phyloP scores from a whole-genome alignment of 768 basidiomycete genomes.

The Suillus weaverae region DNA sequence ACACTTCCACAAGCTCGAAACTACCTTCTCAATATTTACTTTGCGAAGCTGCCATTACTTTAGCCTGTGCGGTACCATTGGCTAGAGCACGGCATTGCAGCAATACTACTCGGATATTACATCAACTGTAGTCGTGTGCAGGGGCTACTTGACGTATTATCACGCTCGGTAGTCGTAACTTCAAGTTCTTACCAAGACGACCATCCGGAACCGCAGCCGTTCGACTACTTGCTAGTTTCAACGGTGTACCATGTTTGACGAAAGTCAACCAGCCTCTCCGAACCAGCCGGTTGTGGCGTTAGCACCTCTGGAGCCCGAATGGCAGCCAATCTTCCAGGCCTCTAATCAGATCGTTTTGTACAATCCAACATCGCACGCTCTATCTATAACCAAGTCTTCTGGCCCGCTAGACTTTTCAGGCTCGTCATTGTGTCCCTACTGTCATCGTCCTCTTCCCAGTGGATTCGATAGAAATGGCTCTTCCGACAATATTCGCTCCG shows the following conservation, averaged over 20 bases:
- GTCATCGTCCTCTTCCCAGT: slow-evolving; percentile 58
- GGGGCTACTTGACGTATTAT: neutral
- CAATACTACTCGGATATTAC: neutral
- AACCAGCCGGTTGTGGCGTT: slow-evolving; percentile 31
- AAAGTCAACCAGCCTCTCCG: slow-evolving; percentile 33
- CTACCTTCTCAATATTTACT: neutral
- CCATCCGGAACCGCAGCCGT: neutral
- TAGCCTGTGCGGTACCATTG: neutral
- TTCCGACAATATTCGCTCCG: slow-evolving; percentile 32
- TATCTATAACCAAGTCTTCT: slow-evolving; percentile 55
- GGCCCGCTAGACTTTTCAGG: slow-evolving; percentile 23
- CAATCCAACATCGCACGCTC: slow-evolving; percentile 81
- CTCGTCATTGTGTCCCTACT: slow-evolving; percentile 64
- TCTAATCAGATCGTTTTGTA: slow-evolving; percentile 87
- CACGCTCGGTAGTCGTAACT: neutral
- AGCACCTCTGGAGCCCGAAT: slow-evolving; percentile 38
- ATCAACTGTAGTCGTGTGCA: neutral
- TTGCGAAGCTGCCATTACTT: neutral
- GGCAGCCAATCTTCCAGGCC: slow-evolving; percentile 81
- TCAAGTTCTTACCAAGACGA: neutral
- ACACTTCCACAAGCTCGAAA: neutral
- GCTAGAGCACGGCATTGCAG: neutral
- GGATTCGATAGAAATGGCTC: slow-evolving; percentile 36
- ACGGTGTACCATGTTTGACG: slow-evolving; percentile 26
- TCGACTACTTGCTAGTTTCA: neutral